A percentile compares a stretch with the other conserved stretches of the same genome.
Conservation (phyloP, 2,329 filamentous ascomycete genomes). For the Chalara sp. region DNA sequence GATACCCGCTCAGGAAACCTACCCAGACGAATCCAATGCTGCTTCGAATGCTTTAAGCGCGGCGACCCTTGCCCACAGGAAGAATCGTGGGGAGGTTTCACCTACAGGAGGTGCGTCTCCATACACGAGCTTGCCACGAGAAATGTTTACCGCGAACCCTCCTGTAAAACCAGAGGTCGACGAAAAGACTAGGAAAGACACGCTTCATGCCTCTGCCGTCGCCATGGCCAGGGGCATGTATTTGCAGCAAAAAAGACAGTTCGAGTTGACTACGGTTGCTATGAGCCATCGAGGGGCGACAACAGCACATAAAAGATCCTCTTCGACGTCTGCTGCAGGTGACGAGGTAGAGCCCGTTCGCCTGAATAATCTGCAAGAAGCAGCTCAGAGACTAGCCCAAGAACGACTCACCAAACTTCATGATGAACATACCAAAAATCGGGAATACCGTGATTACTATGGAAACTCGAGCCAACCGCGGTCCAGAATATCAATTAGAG, state of each 20-base stretch:
- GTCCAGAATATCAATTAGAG: conserved; percentile 44
- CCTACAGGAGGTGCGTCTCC: conserved; percentile 59
- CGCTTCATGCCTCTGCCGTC: conserved; percentile 73
- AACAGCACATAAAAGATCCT: conserved; percentile 24
- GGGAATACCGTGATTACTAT: conserved; percentile 71
- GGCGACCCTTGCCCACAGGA: conserved; percentile 50
- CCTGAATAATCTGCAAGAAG: conserved; percentile 68
- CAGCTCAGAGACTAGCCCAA: conserved; percentile 78
- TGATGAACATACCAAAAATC: conserved; percentile 56
- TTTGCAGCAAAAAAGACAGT: conserved; percentile 53
- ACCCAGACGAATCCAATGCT: conserved; percentile 54
- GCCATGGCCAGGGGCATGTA: conserved; percentile 91
- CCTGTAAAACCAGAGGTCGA: conserved; percentile 66
- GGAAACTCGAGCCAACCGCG: conserved; percentile 41
- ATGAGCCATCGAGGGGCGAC: conserved; percentile 22
- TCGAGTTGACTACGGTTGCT: conserved; percentile 25
- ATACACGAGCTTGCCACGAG: conserved; percentile 59
- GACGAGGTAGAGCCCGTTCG: conserved; percentile 41
- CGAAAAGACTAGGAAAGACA: conserved; percentile 65
- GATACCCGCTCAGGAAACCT: conserved; percentile 29
- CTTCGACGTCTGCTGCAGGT: conserved; percentile 26
- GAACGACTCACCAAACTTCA: conserved; percentile 78
- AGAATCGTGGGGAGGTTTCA: conserved; percentile 7
- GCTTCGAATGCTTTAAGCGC: conserved; percentile 65
- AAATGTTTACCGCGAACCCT: conserved; percentile 73